Base-by-base conservation (phyloP, 2,329 filamentous ascomycete species). In the Aspergillus latus region DNA sequence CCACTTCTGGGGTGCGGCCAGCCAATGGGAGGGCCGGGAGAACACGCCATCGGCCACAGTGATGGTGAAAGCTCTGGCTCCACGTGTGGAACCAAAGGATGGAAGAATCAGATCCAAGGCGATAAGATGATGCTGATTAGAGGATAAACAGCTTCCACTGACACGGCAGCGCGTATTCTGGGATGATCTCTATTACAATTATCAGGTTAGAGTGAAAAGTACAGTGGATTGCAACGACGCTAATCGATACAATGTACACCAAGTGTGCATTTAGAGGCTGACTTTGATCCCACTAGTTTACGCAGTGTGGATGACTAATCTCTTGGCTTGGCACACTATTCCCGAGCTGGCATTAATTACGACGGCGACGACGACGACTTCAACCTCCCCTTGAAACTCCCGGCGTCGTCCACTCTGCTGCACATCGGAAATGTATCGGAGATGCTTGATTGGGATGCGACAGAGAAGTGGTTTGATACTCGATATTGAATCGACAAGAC, bases 1-100 rank as follows among this genome's bases (percentile, higher is more conserved):
- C 13, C 28, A 6, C 2, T 13, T 1, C n/a, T 32, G 29, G 11
- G 11, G 10, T 11, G 7, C 29, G 6, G 4, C 9, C 16, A 15
- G 4, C 69, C 69, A 71, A 72, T 72, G 52, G 66, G 37, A 40
- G 30, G 0, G 0, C 1, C 36, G 44, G 16, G 32, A 58, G 66
- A 68, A 71, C 68, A 68, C 69, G 69, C 69, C 69, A 72, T 72
- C 66, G 56, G 46, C 50, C 43, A 52, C 57, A 46, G 52, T 52
- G 68, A 72, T 72, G 69, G 64, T 71, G 69, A 66, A 66, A 69
- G 58, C 45, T 49, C 45, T 9, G 11, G 52, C 47, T 60, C 60
- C 56, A 63, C 59, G 54, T 60, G 59, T 62, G 60, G 58, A 57
- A 5, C 11, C 10, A 37, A 21, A 21, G 21, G 21, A 21, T 37